These are phyloP conservation scores for Talaromyces marneffei DNA, from an alignment of 2,329 filamentous ascomycete genomes.

Conservation along the genomic window DNA sequence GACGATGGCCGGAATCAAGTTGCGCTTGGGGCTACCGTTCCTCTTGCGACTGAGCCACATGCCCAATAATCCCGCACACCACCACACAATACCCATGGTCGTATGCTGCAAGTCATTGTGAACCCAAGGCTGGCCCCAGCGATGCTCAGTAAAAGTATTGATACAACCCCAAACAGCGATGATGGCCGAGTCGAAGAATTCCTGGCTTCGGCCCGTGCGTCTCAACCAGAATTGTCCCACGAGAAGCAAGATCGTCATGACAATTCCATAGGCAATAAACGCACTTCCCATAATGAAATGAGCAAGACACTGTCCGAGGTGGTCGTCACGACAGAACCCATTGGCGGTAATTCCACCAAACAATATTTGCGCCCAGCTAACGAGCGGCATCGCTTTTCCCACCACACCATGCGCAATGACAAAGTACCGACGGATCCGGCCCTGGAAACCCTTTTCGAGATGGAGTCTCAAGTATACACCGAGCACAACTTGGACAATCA, in stretches of 20 bases:
- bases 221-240: constrained; percentile 85
- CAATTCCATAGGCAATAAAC: constrained; percentile 87
- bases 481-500: constrained; percentile 69
- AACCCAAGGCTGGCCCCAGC: constrained; percentile 85
- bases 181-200: constrained; percentile 89
- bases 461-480: constrained; percentile 87
- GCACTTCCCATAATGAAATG: constrained; percentile 99
- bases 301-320: constrained; percentile 84
- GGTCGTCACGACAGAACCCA: constrained; percentile 88
- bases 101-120: constrained; percentile 96
- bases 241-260: constrained; percentile 78
- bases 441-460: constrained; percentile 76
- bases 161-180: constrained; percentile 95
- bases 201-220: constrained; percentile 77
- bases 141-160: constrained; percentile 97
- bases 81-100: constrained; percentile 99
- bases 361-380: constrained; percentile 88
- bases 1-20: constrained; percentile 87
- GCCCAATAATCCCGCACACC: constrained; percentile 84
- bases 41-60: constrained; percentile 85
- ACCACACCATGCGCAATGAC: constrained; percentile 71
- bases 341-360: constrained; percentile 90
- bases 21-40: constrained; percentile 79
- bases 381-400: constrained; percentile 79
- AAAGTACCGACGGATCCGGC: constrained; percentile 65